Percentiles rank a stretch among this genome's conserved stretches.
Conservation (phyloP, 352 stramenopile genomes). For the Globisporangium splendens region DNA sequence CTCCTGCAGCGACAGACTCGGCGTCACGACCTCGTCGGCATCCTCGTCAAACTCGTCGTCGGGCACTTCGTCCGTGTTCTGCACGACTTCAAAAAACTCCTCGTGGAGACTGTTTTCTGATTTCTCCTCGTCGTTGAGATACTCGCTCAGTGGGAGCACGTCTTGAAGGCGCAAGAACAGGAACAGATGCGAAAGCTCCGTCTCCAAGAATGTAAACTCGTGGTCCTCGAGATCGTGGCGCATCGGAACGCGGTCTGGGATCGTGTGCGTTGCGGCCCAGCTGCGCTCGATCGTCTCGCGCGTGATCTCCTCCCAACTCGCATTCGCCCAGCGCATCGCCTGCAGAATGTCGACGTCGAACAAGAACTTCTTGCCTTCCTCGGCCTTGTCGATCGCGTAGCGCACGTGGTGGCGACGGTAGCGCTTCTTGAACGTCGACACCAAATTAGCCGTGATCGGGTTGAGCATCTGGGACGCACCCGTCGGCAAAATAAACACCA, state of each 20-base stretch:
- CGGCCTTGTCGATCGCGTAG: conserved; percentile 55
- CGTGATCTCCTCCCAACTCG: conserved; percentile 71
- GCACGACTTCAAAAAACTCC: conserved; percentile 82
- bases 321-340: conserved; percentile 73
- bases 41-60: conserved; percentile 67
- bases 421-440: conserved; percentile 69
- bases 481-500: conserved; percentile 54
- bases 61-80: conserved; percentile 54
- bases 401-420: conserved; percentile 72
- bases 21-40: conserved; percentile 26
- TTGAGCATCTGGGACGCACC: conserved; percentile 59
- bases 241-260: conserved; percentile 45
- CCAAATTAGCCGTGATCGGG: conserved; percentile 55
- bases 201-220: conserved; percentile 54
- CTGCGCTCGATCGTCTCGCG: conserved; percentile 64
- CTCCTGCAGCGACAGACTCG: conserved; percentile 63
- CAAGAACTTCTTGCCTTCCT: conserved; percentile 37
- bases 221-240: conserved; percentile 54
- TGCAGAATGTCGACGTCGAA: conserved; percentile 71
- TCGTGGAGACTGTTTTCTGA: conserved; percentile 73
- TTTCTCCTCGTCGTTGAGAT: conserved; percentile 67
- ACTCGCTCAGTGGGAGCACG: conserved; percentile 58
- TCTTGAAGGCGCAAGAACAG: conserved; percentile 58
- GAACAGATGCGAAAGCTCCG: conserved; percentile 63
- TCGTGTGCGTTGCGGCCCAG: conserved; percentile 57